These are phyloP conservation scores for Pisolithus microcarpus DNA, from an alignment of 768 basidiomycete genomes.

Conservation along the genomic window DNA sequence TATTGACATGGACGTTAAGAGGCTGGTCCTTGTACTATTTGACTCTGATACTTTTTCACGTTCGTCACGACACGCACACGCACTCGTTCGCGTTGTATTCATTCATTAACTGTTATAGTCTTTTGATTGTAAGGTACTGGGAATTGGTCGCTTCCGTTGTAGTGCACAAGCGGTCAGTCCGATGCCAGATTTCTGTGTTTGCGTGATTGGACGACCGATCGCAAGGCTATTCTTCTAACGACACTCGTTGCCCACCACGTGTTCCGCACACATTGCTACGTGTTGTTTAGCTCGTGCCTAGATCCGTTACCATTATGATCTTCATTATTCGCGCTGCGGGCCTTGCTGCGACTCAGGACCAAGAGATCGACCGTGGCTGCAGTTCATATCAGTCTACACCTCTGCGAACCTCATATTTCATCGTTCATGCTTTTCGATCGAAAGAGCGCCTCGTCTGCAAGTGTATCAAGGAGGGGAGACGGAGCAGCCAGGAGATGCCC, in stretches of 20 bases:
- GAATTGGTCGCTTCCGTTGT: not conserved
- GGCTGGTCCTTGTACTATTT: not conserved
- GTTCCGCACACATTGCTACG: too few relatives aligned
- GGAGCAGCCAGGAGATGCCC: conserved; percentile 51
- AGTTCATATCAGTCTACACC: conserved; percentile 11
- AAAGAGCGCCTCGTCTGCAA: conserved; percentile 37
- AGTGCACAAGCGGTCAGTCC: not conserved
- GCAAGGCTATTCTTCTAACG: too few relatives aligned
- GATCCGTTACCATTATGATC: too few relatives aligned
- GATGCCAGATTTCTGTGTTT: too few relatives aligned
- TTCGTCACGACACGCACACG: not conserved
- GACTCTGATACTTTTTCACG: not conserved
- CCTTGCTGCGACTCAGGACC: too few relatives aligned
- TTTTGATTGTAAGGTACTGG: not conserved
- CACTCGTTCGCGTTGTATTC: not conserved
- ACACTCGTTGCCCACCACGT: too few relatives aligned
- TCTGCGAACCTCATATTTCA: conserved; percentile 32
- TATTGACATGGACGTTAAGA: conserved; percentile 33
- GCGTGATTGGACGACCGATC: too few relatives aligned
- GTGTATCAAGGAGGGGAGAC: conserved; percentile 28
- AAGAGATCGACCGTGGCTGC: too few relatives aligned
- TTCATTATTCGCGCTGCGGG: too few relatives aligned
- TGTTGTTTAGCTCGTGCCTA: too few relatives aligned
- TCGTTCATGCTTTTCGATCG: conserved; percentile 21
- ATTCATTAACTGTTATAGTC: conserved; percentile 3